These are phyloP conservation scores for Fusarium tjaetaba DNA, from an alignment of 2,329 filamentous ascomycete species.

Conservation along the genomic window DNA sequence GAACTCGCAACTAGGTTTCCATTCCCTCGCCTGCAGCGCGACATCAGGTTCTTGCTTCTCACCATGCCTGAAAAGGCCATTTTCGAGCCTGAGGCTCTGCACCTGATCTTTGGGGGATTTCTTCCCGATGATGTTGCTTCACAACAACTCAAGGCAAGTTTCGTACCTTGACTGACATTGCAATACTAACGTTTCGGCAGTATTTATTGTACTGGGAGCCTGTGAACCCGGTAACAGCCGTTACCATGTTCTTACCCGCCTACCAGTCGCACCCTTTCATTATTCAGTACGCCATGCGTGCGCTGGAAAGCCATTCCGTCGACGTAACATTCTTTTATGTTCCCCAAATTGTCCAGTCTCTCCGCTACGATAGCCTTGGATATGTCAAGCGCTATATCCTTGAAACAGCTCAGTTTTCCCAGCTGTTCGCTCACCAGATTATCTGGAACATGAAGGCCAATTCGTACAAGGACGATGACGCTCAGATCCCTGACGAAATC, in stretches of 20 bases:
- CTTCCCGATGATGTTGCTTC: constrained; percentile 79
- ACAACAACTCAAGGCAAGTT: constrained; percentile 82
- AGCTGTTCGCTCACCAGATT: constrained; percentile 97
- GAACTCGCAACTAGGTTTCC: constrained; percentile 84
- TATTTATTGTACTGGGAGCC: constrained; percentile 94
- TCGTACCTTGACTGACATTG: neutral
- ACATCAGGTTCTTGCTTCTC: constrained; percentile 82
- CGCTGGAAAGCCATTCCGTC: constrained; percentile 92
- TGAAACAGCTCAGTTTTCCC: constrained; percentile 97
- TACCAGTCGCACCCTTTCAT: constrained; percentile 93
- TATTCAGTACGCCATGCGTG: constrained; percentile 95
- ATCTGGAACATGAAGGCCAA: constrained; percentile 99
- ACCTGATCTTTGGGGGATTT: constrained; percentile 80
- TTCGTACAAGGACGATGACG: constrained; percentile 96
- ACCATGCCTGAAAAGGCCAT: constrained; percentile 87
- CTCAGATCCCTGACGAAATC: constrained; percentile 85
- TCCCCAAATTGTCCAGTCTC: constrained; percentile 94
- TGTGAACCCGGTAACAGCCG: constrained; percentile 90
- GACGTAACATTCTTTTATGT: constrained; percentile 99
- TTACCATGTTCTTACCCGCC: constrained; percentile 90
- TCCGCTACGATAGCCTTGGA: constrained; percentile 91
- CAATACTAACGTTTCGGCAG: constrained; percentile 52
- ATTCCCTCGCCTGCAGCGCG: constrained; percentile 74
- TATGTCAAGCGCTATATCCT: constrained; percentile 97
- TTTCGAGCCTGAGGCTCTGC: constrained; percentile 81